Evolutionary conservation across 2,329 filamentous ascomycete genomes (phyloP).

Genomic region (Hypoxylon sp.): DNA sequence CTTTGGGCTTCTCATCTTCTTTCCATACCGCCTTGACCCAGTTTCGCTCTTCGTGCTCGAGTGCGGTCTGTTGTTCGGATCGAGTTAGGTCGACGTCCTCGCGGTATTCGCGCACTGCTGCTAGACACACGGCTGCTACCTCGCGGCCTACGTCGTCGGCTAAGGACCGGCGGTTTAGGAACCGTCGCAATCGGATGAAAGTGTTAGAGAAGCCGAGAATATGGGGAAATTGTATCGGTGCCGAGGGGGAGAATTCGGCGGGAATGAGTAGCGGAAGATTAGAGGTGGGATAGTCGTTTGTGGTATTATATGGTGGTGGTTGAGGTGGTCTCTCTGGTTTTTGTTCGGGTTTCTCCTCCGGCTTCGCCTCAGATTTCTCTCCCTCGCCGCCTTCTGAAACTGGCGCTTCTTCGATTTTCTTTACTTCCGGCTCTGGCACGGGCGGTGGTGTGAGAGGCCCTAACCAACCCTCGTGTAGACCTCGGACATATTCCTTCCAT

Average conservation of each 20-base stretch:
- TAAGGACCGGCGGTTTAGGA: conserved; percentile 83
- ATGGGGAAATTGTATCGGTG: conserved; percentile 82
- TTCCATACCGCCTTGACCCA: conserved; percentile 85
- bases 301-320: conserved; percentile 76
- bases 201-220: conserved; percentile 93
- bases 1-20: conserved; percentile 52
- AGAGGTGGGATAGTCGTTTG: conserved; percentile 74
- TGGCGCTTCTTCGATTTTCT: conserved; percentile 35
- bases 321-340: conserved; percentile 68
- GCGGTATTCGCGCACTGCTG: conserved; percentile 60
- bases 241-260: conserved; percentile 74
- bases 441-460: conserved; percentile 77
- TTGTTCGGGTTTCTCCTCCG: conserved; percentile 55
- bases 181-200: conserved; percentile 84
- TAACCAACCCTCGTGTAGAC: conserved; percentile 95
- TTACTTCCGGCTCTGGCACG: conserved; percentile 40
- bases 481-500: conserved; percentile 97
- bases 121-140: conserved; percentile 84
- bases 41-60: conserved; percentile 77
- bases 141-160: conserved; percentile 89
- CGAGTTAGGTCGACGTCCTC: conserved; percentile 49
- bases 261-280: conserved; percentile 72
- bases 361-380: conserved; percentile 52
- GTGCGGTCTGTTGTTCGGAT: conserved; percentile 69
- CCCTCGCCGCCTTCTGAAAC: conserved; percentile 47